Percentiles rank a stretch among this genome's conserved stretches.
These are phyloP conservation scores for Talaromyces sp. DNA, from an alignment of 2,329 filamentous ascomycete species.

Conservation along the genomic window DNA sequence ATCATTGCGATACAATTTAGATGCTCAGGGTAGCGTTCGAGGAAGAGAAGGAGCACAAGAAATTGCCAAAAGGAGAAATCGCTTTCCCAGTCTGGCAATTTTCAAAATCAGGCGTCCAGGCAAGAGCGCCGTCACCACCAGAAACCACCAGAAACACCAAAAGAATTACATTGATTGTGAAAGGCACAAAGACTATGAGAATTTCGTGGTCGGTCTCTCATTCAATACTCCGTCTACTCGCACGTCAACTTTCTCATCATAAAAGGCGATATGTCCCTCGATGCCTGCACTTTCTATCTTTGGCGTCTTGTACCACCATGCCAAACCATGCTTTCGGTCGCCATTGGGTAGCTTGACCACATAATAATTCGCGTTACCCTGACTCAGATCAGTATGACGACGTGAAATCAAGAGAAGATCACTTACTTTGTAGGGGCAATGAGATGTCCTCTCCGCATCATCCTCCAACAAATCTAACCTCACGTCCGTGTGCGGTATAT, in stretches of 20 bases:
- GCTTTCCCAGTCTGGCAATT: not conserved
- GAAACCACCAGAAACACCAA: no score
- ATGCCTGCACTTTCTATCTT: slow-evolving; percentile 16
- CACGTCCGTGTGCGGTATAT: slow-evolving; percentile 18
- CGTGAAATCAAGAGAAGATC: not conserved
- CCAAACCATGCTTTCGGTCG: slow-evolving; percentile 13
- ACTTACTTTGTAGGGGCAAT: slow-evolving; percentile 16
- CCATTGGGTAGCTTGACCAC: slow-evolving; percentile 14
- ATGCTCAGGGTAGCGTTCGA: not conserved
- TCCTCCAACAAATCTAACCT: slow-evolving; percentile 15
- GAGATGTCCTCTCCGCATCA: not conserved
- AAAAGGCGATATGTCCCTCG: slow-evolving; percentile 19
- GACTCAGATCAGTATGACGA: not conserved
- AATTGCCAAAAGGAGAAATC: not conserved
- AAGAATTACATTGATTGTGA: not conserved
- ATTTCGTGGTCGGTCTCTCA: slow-evolving; percentile 10
- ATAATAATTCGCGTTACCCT: slow-evolving; percentile 18
- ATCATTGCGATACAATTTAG: not conserved
- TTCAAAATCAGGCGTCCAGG: not conserved
- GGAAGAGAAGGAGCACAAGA: not conserved
- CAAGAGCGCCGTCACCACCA: not conserved
- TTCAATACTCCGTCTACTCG: slow-evolving; percentile 16
- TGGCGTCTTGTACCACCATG: slow-evolving; percentile 20
- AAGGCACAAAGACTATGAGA: not conserved
- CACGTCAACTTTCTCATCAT: slow-evolving; percentile 19